Evolutionary conservation across 176 grass and related monocot genomes (phyloP).

Genomic region (Secale cereale): DNA sequence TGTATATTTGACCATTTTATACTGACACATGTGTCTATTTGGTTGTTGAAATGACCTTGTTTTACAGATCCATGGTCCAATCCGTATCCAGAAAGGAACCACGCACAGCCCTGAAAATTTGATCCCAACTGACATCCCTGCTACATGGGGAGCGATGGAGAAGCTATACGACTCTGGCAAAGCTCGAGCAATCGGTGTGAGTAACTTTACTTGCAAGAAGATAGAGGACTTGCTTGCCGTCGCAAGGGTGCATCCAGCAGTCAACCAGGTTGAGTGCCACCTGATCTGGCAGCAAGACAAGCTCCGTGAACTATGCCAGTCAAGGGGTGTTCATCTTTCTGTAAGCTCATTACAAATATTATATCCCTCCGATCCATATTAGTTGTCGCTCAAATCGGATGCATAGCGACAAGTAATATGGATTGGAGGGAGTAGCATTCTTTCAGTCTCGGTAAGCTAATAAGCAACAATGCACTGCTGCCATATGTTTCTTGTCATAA

Average conservation of each 20-base stretch:
- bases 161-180: constrained; percentile 43
- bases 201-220: constrained; percentile 58
- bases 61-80: constrained; percentile 42
- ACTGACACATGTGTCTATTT: constrained; percentile 2
- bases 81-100: constrained; percentile 34
- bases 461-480: not conserved
- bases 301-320: constrained; percentile 40
- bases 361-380: not conserved
- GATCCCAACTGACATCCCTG: constrained; percentile 38
- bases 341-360: constrained; percentile 26
- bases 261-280: too few relatives aligned
- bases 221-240: not conserved
- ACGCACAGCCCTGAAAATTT: constrained; percentile 33
- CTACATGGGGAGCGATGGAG: constrained; percentile 56
- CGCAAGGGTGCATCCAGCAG: not conserved
- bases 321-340: constrained; percentile 47
- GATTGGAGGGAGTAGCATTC: not conserved
- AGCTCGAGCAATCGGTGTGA: constrained; percentile 52
- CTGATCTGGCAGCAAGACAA: constrained; percentile 7
- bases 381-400: too few relatives aligned
- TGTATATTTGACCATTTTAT: not conserved
- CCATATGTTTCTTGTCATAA: not conserved
- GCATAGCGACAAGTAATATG: too few relatives aligned
- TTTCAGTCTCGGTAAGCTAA: not conserved
- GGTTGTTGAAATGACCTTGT: not conserved